A percentile compares a stretch with the other conserved stretches of the same genome.
phyloP scores from a whole-genome alignment of 2,329 filamentous ascomycete genomes.

The Magnaporthiopsis incrustans region DNA sequence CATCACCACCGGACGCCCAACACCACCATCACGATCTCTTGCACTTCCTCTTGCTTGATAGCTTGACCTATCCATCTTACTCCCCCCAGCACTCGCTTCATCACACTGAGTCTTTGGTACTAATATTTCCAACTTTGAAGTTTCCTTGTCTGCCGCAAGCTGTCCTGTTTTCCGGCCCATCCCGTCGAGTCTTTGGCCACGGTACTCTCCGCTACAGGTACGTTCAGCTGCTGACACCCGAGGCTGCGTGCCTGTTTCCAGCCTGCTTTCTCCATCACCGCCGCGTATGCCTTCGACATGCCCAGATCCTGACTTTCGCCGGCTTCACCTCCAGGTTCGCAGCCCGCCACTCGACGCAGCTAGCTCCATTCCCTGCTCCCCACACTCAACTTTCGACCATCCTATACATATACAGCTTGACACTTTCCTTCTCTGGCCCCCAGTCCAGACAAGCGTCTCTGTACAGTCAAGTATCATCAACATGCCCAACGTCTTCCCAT shows the following conservation, averaged over 20 bases:
- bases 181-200: not conserved
- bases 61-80: conserved; percentile 52
- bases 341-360: not conserved
- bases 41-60: conserved; percentile 49
- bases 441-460: not conserved
- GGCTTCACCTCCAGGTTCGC: not conserved
- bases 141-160: conserved; percentile 9
- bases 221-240: not conserved
- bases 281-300: not conserved
- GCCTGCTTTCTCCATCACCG: not conserved
- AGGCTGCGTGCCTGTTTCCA: not conserved
- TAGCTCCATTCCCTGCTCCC: not conserved
- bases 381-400: not conserved
- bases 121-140: conserved; percentile 32
- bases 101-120: conserved; percentile 42
- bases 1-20: conserved; percentile 25
- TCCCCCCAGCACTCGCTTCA: conserved; percentile 41
- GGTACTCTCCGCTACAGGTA: not conserved
- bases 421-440: not conserved
- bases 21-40: conserved; percentile 42
- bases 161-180: not conserved
- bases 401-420: not conserved
- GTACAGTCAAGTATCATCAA: not conserved
- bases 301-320: not conserved
- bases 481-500: not conserved